Conservation (phyloP, 352 stramenopile species). For the Phytophthora kernoviae region DNA sequence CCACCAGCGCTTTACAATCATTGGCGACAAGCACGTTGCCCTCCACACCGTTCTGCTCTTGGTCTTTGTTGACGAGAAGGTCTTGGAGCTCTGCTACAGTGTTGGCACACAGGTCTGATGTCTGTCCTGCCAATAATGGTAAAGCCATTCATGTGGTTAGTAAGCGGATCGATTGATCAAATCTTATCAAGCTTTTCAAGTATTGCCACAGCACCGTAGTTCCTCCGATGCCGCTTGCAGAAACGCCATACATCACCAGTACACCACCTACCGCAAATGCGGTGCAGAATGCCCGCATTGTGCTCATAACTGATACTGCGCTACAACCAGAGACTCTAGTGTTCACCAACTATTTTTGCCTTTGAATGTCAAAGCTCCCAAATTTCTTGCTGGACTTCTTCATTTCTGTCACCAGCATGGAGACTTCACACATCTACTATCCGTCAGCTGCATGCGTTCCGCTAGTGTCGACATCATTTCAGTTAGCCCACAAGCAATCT, state of each 20-base stretch:
- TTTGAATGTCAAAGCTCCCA: neutral
- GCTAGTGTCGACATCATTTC: constrained; percentile 1
- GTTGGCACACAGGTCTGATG: constrained; percentile 41
- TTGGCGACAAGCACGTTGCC: constrained; percentile 52
- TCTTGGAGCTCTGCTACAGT: constrained; percentile 53
- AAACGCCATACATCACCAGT: neutral
- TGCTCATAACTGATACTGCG: neutral
- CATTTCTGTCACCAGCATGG: constrained; percentile 10
- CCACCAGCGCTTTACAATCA: constrained; percentile 64
- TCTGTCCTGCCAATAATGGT: constrained; percentile 4
- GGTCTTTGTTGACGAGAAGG: constrained; percentile 60
- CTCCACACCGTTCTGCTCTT: constrained; percentile 66
- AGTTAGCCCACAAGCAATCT: constrained; percentile 35
- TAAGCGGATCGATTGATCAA: neutral
- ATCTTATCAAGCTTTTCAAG: no score
- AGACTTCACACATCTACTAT: constrained; percentile 26
- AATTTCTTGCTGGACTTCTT: neutral
- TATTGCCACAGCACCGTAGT: neutral
- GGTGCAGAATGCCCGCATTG: constrained; percentile 8
- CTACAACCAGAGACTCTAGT: no score
- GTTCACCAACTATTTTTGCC: constrained; percentile 24
- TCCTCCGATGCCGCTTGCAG: neutral
- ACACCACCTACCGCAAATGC: neutral
- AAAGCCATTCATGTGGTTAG: neutral
- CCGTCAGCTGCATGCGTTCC: constrained; percentile 8